These are phyloP conservation scores for Pelargonium cotyledonis DNA, from an alignment of 441 rosid species.

Conservation along the genomic window DNA sequence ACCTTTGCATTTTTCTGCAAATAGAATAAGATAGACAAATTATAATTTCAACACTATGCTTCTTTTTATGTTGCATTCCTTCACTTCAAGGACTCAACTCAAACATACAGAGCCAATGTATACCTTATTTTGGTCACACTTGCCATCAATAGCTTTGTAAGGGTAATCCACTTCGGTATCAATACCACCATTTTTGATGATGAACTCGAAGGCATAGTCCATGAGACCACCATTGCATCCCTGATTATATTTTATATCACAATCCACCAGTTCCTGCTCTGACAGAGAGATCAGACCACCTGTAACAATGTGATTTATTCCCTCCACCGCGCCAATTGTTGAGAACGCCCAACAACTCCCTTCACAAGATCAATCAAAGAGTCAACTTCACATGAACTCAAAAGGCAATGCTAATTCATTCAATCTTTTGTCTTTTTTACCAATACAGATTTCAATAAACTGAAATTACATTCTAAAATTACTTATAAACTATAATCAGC, in stretches of 20 bases:
- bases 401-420: no score
- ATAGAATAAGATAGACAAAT: background rate
- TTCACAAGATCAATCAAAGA: constrained; percentile 13
- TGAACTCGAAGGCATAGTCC: constrained; percentile 31
- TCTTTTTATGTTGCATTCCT: no score
- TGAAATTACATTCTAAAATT: no score
- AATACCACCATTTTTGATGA: constrained; percentile 51
- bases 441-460: no score
- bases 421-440: no score
- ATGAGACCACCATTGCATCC: no score
- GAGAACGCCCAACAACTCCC: constrained; percentile 87
- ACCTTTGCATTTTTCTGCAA: constrained; percentile 44
- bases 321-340: constrained; percentile 55
- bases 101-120: background rate
- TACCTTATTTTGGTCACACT: constrained; percentile 38
- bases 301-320: constrained; percentile 57
- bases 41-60: no score
- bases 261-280: constrained; percentile 32
- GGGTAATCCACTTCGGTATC: constrained; percentile 53
- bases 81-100: no score
- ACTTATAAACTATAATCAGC: no score
- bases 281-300: constrained; percentile 52
- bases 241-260: no score
- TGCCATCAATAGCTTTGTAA: constrained; percentile 35
- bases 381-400: background rate